A percentile compares a stretch with the other conserved stretches of the same genome.
Conservation (phyloP, 2,329 filamentous ascomycete species). For the Paramyrothecium sp. region DNA sequence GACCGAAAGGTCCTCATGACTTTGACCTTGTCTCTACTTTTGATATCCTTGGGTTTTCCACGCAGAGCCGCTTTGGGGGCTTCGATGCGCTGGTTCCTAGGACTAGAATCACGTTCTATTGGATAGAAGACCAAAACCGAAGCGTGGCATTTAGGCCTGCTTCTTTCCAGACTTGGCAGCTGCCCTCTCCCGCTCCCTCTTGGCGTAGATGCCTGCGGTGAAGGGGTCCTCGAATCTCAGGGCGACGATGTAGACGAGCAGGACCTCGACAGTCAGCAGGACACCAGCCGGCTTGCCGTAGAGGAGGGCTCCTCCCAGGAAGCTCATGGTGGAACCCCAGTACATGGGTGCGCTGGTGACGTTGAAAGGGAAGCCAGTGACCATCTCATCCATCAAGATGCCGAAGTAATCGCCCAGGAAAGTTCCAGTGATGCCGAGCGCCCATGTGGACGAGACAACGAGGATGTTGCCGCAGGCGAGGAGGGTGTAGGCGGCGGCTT, state of each 20-base stretch:
- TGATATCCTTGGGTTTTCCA: too few species aligned
- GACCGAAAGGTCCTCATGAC: too few species aligned
- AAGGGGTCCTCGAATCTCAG: conserved; percentile 91
- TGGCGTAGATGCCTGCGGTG: conserved; percentile 88
- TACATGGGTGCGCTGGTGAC: conserved; percentile 94
- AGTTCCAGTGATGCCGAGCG: conserved; percentile 89
- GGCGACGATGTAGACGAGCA: conserved; percentile 76
- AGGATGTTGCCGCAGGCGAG: conserved; percentile 77
- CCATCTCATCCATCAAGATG: conserved; percentile 92
- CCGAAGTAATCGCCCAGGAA: conserved; percentile 99
- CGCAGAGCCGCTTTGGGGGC: too few species aligned
- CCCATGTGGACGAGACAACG: conserved; percentile 87
- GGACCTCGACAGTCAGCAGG: conserved; percentile 71
- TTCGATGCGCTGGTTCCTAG: too few species aligned
- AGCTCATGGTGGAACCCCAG: conserved; percentile 88
- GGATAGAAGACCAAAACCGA: neutral
- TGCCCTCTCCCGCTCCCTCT: conserved; percentile 65
- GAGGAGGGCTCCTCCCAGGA: conserved; percentile 81
- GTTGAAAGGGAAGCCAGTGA: conserved; percentile 95
- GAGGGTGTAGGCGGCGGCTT: conserved; percentile 67
- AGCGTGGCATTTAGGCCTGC: conserved; percentile 36
- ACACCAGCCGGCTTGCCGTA: conserved; percentile 87
- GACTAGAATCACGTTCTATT: too few species aligned
- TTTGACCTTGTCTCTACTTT: too few species aligned
- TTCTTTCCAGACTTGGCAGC: conserved; percentile 48